Conservation (phyloP, 176 grass and related monocot genomes). For the Eleusine coracana region DNA sequence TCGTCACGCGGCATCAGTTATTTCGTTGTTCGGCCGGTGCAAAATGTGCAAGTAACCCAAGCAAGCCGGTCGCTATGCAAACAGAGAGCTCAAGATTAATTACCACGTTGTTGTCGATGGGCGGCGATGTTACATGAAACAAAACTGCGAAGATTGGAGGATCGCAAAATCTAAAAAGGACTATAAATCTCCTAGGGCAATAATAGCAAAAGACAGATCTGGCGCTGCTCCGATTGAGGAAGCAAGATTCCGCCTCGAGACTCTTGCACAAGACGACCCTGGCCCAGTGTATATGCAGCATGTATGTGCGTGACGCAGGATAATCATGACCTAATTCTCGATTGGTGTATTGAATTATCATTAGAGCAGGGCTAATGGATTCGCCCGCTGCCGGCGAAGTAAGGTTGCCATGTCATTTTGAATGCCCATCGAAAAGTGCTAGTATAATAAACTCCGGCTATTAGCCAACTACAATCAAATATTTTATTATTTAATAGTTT, state of each 20-base stretch:
- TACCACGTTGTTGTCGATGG: too few relatives aligned
- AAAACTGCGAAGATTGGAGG: neutral
- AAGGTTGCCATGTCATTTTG: too few relatives aligned
- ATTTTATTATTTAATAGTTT: too few relatives aligned
- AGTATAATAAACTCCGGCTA: too few relatives aligned
- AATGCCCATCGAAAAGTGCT: too few relatives aligned
- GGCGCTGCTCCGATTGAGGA: conserved; percentile 4
- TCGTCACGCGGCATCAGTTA: too few relatives aligned
- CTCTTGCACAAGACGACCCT: neutral
- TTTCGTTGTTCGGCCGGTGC: too few relatives aligned
- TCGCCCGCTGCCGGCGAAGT: too few relatives aligned
- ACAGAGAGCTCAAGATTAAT: neutral
- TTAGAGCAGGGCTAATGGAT: too few relatives aligned
- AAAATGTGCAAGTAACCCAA: too few relatives aligned
- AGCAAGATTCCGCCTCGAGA: neutral
- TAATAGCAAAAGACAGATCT: conserved; percentile 25
- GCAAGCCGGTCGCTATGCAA: neutral
- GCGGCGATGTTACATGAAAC: neutral
- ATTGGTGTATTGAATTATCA: too few relatives aligned
- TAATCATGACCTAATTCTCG: neutral
- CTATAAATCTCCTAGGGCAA: neutral
- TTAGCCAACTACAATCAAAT: too few relatives aligned
- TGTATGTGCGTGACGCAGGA: neutral
- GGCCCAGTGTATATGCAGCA: neutral
- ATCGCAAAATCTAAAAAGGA: neutral